These are phyloP conservation scores for Daldinia vernicosa DNA, from an alignment of 495 filamentous ascomycete genomes.

Conservation along the genomic window DNA sequence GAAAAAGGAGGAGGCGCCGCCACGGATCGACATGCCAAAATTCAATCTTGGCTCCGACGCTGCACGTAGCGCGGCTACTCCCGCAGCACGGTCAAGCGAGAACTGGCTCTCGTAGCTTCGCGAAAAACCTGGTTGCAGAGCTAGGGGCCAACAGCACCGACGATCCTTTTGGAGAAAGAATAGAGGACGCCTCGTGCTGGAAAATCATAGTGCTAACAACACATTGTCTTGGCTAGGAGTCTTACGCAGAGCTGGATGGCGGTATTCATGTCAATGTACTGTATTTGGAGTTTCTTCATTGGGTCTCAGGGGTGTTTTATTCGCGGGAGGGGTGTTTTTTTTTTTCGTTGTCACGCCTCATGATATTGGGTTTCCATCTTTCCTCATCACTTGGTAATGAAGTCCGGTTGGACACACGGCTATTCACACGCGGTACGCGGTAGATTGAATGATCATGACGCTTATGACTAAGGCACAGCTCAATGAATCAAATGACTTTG, in stretches of 20 bases:
- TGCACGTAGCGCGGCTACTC: constrained; percentile 24
- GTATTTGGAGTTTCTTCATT: constrained; percentile 28
- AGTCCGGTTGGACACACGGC: constrained; percentile 37
- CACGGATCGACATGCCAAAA: constrained; percentile 67
- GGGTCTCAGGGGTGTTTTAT: constrained; percentile 14
- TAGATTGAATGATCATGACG: constrained; percentile 45
- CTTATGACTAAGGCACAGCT: constrained; percentile 32
- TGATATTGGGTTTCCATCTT: constrained; percentile 41
- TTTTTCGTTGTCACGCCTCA: constrained; percentile 36
- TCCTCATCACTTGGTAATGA: constrained; percentile 41
- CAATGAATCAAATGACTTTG: constrained; percentile 34
- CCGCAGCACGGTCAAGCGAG: constrained; percentile 35
- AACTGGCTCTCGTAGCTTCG: constrained; percentile 51
- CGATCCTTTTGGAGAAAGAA: constrained; percentile 11
- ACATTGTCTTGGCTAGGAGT: constrained; percentile 15
- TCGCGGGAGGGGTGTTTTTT: background rate
- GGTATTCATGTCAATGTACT: constrained; percentile 29
- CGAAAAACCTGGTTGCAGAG: constrained; percentile 3
- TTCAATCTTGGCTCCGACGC: constrained; percentile 54
- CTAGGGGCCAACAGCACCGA: background rate
- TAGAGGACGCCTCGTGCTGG: background rate
- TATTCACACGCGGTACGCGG: constrained; percentile 34
- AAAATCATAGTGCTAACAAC: background rate
- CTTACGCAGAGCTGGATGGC: constrained; percentile 19
- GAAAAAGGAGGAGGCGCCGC: constrained; percentile 49